Conservation (phyloP, 1,284 basidiomycete species). For the Sanghuangporus sanghuang region DNA sequence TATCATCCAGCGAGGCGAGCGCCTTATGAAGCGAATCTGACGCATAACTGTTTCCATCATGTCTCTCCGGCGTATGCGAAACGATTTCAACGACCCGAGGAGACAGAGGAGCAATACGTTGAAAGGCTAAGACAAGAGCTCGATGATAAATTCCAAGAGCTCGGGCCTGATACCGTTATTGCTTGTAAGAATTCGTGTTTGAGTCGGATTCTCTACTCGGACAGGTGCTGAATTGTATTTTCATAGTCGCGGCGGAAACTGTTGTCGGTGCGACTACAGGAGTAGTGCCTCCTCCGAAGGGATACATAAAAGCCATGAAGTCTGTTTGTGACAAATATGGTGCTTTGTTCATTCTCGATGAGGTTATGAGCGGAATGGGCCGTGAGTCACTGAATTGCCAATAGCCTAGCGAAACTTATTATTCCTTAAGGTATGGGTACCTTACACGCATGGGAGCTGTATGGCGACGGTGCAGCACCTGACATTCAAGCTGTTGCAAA, state of each 20-base stretch:
- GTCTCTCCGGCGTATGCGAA: constrained; percentile 84
- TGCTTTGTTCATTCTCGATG: constrained; percentile 82
- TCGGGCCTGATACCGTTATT: constrained; percentile 78
- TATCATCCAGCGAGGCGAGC: constrained; percentile 60
- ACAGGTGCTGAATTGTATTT: background rate
- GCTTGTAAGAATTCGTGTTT: constrained; percentile 48
- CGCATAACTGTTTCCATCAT: constrained; percentile 65
- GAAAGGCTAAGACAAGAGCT: constrained; percentile 70
- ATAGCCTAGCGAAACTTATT: background rate
- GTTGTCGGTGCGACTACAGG: constrained; percentile 84
- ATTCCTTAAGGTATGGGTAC: constrained; percentile 66
- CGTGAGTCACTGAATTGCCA: constrained; percentile 40
- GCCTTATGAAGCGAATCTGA: constrained; percentile 61
- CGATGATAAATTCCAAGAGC: constrained; percentile 75
- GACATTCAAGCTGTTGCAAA: constrained; percentile 86
- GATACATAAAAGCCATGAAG: constrained; percentile 81
- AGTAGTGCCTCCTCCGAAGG: constrained; percentile 67
- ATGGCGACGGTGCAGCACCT: constrained; percentile 69
- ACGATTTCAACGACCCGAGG: constrained; percentile 62
- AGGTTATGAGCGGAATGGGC: constrained; percentile 86
- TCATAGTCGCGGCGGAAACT: constrained; percentile 72
- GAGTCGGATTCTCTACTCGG: background rate
- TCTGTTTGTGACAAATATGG: constrained; percentile 84
- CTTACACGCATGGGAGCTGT: constrained; percentile 80
- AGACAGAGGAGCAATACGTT: constrained; percentile 76